Evolutionary conservation across 139 green algal species (phyloP).

Genomic region (Micractinium conductrix): DNA sequence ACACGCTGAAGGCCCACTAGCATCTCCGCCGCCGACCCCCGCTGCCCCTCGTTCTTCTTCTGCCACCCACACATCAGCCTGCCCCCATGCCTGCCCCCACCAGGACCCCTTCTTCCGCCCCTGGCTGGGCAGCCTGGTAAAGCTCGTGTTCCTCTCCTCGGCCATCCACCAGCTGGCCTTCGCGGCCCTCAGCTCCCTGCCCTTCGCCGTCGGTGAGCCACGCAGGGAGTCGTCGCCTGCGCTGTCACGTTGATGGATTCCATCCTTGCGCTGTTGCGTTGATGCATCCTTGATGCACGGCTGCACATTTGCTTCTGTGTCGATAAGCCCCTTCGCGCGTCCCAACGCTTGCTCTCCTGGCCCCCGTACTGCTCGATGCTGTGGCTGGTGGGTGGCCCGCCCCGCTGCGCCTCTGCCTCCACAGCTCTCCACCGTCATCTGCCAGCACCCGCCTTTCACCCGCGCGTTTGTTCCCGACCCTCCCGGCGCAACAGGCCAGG

Average conservation of each 20-base stretch:
- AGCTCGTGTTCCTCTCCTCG: slow-evolving; percentile 68
- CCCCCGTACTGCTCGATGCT: too few species aligned
- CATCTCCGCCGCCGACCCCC: not conserved
- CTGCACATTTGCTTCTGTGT: too few species aligned
- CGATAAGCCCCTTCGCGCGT: too few species aligned
- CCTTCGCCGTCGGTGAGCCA: slow-evolving; percentile 79
- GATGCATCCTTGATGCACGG: too few species aligned
- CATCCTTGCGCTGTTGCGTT: too few species aligned
- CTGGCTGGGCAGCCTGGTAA: slow-evolving; percentile 62
- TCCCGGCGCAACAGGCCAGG: slow-evolving; percentile 31
- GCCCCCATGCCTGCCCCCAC: not conserved
- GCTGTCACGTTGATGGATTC: not conserved
- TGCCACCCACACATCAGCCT: not conserved
- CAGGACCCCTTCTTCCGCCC: slow-evolving; percentile 55
- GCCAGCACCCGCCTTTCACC: too few species aligned
- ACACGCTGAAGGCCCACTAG: not conserved
- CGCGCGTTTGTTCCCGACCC: too few species aligned
- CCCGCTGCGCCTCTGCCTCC: too few species aligned
- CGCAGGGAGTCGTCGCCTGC: not conserved
- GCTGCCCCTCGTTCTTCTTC: not conserved
- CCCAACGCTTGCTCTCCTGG: too few species aligned
- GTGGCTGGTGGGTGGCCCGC: too few species aligned
- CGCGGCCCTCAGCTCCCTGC: slow-evolving; percentile 56
- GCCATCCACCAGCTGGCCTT: slow-evolving; percentile 81
- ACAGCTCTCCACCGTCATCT: not conserved